Evolutionary conservation across 2,329 filamentous ascomycete species (phyloP), one percentile per base, ranked within the genome.

Genomic region (Aplosporella prunicola): DNA sequence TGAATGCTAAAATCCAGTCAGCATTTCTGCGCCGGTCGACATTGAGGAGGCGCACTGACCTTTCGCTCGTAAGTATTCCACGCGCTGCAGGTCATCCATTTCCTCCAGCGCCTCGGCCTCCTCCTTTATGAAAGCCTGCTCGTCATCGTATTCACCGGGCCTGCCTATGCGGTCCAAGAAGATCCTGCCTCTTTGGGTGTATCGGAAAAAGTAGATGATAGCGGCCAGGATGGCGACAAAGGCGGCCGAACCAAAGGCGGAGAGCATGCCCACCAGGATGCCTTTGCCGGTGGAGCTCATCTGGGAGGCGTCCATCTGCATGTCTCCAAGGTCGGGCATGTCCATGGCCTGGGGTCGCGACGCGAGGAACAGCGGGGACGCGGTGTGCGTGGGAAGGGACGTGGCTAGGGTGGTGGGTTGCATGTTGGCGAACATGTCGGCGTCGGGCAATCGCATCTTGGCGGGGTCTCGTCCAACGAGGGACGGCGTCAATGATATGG

Each of bases 91-190:
- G 51, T 96, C 91, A 57, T 95, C 88, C 91, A 98, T 98, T 41
- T 76, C 74, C 67, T 93, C 89, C 58, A 98, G 66, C 41, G 91
- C 91, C 61, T 95, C 87, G 23, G 85, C 87, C 74, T 98, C 91
- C 60, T 96, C 91, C 55, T 84, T 79, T 46, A 80, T 73, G 66
- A 94, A 95, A 9, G 86, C 84, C 64, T 96, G 89, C 61, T 96
- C 91, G 63, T 98, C 91, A 58, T 98, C 91, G 60, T 87, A 98
- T 64, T 96, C 91, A 51, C 91, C 91, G 1, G 91, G 91, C 43
- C 89, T 74, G 30, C 87, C 87, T 59, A 98, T 81, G 46, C 89
- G 80, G 65, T 98, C 91, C 49, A 98, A 74, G 45, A 96, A 76
- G 55, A 98, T 95, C 49, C 89, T 78, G 28, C 89, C 89, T 34